Evolutionary conservation across 208 protist species (phyloP), one percentile per base, ranked within the genome.

Genomic region (Acanthamoeba royreba): DNA sequence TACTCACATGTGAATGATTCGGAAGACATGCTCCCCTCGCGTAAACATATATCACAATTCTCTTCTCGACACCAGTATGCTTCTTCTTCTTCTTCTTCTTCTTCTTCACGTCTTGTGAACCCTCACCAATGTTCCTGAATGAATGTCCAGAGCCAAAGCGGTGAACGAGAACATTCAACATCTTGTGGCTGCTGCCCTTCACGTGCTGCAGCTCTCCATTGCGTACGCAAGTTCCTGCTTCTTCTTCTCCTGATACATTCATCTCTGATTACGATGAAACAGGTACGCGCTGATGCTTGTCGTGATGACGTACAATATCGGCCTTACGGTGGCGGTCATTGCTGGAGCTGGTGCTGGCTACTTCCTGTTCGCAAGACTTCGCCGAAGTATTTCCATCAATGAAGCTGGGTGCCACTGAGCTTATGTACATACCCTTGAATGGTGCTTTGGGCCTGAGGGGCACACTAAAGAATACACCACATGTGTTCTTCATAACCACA

Each of bases 241-340:
- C 53, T 61, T 61, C 53, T 61, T 61, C 53, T 61, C 53, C 19
- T n/a, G 19, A 61, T n/a, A 28, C 53, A 61, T 61, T 61, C 19
- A 61, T 28, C 53, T n/a, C 53, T 61, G n/a, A 28, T 28, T 61
- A 61, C n/a, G n/a, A 28, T 1, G 15, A 49, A 9, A 4, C 28
- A 86, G 77, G 28, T 86, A 86, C 28, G 77, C 45, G 77, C 38
- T 86, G 77, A 86, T 86, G 77, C 77, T 86, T 33, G 77, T 86
- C 4, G 77, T 86, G 77, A 86, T 86, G 77, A 86, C 77, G n/a
- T 86, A 86, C 77, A 86, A 86, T 43, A 22, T 86, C 46, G 77
- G 77, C 28, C 77, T 86, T 33, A 28, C 77, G 46, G 4, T 86
- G 7, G 77, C 77, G 2, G 77, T 86, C n/a, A 58, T 86, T 38